Base-by-base conservation (phyloP, 2,329 filamentous ascomycete species). In the Nothophaeocryptopus gaeumannii region DNA sequence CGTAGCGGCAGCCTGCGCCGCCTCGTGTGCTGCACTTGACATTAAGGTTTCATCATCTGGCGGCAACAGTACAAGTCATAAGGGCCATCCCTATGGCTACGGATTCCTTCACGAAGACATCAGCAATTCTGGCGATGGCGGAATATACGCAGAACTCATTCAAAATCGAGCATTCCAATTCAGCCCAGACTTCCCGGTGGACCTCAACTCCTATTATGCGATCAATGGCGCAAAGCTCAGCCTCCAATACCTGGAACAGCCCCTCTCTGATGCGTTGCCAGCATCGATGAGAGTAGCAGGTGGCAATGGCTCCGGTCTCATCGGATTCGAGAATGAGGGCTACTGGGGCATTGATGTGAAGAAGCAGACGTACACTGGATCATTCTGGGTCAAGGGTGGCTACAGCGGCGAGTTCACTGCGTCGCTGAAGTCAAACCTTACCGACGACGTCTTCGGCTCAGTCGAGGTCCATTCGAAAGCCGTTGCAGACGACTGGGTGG, bases 121-220 rank as follows among this genome's bases (percentile, higher is more conserved):
- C 57, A 68, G 67, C 50, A 81, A 86, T 65, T 84, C 81, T 2
- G 84, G 85, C 2, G 85, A 89, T 62, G 85, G 85, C 15, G 85
- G 85, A 5, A 79, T 88, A 54, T 88, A 89, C 63, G 85, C 82
- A 41, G 84, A 89, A 62, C 67, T 89, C 48, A 79, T 89, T 49
- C 78, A 77, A 44, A 89, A 89, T 67, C 78, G 84, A 41, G 85
- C 84, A 9, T 88, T 89, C 61, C 85, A 89, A 66, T 49, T 35
- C 44, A 55, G 50, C 30, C 15, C 26, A 15, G 35, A 50, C 11
- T 62, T 52, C 45, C 55, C 59, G 1, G 53, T 61, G 30, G 45
- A 39, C 30, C 50, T 56, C 8, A 41, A 49, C 14, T 53, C 41
- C 14, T 63, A 60, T 37, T 45, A 40, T 13, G 36, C 58, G 1